Evolutionary conservation across 768 basidiomycete species (phyloP), one percentile per base, ranked within the genome.

Genomic region (Dacryopinax primogenitus): DNA sequence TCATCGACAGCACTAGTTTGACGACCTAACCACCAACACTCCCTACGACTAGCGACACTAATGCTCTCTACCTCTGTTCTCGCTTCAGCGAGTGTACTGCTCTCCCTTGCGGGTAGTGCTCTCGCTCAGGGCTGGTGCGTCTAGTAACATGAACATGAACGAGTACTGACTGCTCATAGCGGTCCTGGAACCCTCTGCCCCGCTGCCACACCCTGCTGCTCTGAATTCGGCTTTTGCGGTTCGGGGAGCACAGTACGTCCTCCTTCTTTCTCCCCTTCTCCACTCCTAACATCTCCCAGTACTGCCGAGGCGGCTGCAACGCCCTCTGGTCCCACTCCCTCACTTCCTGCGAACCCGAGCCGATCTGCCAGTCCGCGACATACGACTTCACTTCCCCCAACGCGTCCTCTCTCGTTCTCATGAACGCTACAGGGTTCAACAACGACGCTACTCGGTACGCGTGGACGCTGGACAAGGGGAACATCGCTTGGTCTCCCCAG

Each of bases 221-320:
- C 82, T 66, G 78, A 81, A 70, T 84, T 79, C 65, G 82, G 83
- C 9, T 84, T 78, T 70, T 84, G 83, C 68, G 82, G 82, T 23
- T 58, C 18, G 70, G 70, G 35, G 77, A 77, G 45, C 70, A 30
- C 71, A 58, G 79, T 81, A 47, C 64, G 77, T 71, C 26, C 63
- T 12, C 6, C n/a, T 39, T 63, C 23, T 28, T 21, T 21, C 21
- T 3, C 41, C 7, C 23, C 32, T 36, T n/a, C 35, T n/a, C 28
- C 21, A 26, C 33, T 16, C 32, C n/a, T 18, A 13, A 21, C 23
- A 47, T 11, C 33, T 34, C 3, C 33, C 51, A 66, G 11, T 92
- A 84, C 73, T 92, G 90, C 72, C 77, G 90, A 34, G 88, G 88
- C 58, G 91, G 91, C n/a, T 93, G 91, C 77, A 84, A 92, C 71